A percentile compares a stretch with the other conserved stretches of the same genome.
Evolutionary conservation across 805 yeast species (phyloP).

Genomic region (Huiozyma sinensis): DNA sequence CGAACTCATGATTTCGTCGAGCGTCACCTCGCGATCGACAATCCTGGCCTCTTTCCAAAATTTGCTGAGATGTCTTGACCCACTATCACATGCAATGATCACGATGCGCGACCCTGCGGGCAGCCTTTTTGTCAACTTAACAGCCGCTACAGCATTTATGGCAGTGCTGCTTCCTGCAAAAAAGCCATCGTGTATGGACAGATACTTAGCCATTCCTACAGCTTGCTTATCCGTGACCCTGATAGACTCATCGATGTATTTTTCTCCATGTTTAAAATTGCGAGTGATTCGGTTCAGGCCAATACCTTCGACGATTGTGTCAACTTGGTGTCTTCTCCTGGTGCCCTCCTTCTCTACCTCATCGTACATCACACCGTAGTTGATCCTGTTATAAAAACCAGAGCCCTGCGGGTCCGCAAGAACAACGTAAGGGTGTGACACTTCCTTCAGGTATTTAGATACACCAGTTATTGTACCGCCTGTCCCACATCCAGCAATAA

Average conservation of each 20-base stretch:
- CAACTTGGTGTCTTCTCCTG: constrained; percentile 91
- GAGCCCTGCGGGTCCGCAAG: constrained; percentile 96
- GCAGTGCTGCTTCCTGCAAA: constrained; percentile 94
- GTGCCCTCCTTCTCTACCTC: constrained; percentile 84
- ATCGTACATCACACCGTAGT: constrained; percentile 91
- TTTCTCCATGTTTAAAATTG: constrained; percentile 66
- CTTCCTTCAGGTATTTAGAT: constrained; percentile 55
- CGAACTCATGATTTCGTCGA: constrained; percentile 26
- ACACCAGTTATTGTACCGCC: constrained; percentile 97
- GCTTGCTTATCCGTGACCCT: constrained; percentile 77
- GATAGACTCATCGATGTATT: constrained; percentile 63
- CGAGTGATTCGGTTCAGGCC: constrained; percentile 81
- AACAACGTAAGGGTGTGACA: constrained; percentile 37
- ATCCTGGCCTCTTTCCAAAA: constrained; percentile 70
- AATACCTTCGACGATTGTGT: constrained; percentile 87
- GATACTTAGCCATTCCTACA: constrained; percentile 72
- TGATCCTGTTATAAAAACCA: constrained; percentile 76
- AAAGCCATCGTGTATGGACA: constrained; percentile 76
- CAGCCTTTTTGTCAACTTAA: constrained; percentile 38
- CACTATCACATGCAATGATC: constrained; percentile 86
- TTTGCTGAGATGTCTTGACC: constrained; percentile 79
- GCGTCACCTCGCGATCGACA: constrained; percentile 23
- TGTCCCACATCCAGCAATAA: constrained; percentile 90
- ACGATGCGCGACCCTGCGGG: constrained; percentile 63
- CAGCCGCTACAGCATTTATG: constrained; percentile 85